phyloP scores from a whole-genome alignment of 768 basidiomycete species.

The Tulasnella sp. region DNA sequence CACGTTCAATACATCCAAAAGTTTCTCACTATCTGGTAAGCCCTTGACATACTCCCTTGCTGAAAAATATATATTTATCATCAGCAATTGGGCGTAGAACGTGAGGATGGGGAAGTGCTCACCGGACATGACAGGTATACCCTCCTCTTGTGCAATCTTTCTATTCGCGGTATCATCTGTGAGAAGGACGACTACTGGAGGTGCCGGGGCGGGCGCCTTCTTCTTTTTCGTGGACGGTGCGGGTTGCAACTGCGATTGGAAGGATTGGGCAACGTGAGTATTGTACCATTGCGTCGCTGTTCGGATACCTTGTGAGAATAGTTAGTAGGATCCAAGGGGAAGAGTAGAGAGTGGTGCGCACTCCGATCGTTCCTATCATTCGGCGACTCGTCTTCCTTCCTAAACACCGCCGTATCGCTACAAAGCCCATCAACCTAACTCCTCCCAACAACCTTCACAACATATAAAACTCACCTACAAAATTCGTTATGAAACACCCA shows the following conservation, averaged over 20 bases:
- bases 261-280: slow-evolving; percentile 38
- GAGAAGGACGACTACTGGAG: slow-evolving; percentile 62
- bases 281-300: slow-evolving; percentile 82
- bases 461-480: slow-evolving; percentile 39
- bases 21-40: slow-evolving; percentile 45
- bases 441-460: neutral
- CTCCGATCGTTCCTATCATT: slow-evolving; percentile 95
- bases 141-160: slow-evolving; percentile 54
- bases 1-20: slow-evolving; percentile 74
- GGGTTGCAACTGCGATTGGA: no score
- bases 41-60: slow-evolving; percentile 74
- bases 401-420: slow-evolving; percentile 69
- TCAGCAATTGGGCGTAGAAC: neutral
- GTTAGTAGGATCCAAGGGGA: neutral
- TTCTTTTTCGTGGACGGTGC: neutral
- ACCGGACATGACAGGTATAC: slow-evolving; percentile 55
- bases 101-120: slow-evolving; percentile 14
- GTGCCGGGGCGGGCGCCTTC: slow-evolving; percentile 19
- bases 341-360: slow-evolving; percentile 24
- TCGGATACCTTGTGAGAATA: slow-evolving; percentile 55
- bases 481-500: slow-evolving; percentile 86
- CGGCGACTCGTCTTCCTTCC: slow-evolving; percentile 67
- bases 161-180: slow-evolving; percentile 85
- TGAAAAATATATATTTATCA: slow-evolving; percentile 23
- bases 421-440: no score